phyloP scores from a whole-genome alignment of 148 eudicot species.

The Persicaria maculosa region DNA sequence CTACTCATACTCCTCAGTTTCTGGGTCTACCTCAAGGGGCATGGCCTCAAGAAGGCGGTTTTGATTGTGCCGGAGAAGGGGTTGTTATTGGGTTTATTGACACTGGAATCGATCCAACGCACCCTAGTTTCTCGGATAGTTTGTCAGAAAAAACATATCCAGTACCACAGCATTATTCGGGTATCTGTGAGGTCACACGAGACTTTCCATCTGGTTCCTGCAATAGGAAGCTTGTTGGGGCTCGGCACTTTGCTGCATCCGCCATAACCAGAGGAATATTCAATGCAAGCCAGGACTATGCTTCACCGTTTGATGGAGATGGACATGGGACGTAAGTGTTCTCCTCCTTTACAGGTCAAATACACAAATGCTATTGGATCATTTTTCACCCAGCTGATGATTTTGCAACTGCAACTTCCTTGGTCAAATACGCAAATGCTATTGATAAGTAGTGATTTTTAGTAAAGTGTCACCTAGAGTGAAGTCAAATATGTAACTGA shows the following conservation, averaged over 20 bases:
- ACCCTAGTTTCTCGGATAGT: constrained; percentile 80
- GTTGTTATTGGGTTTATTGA: constrained; percentile 86
- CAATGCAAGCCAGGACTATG: constrained; percentile 83
- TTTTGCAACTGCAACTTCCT: background rate
- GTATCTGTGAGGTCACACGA: constrained; percentile 88
- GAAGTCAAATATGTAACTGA: background rate
- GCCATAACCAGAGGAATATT: constrained; percentile 97
- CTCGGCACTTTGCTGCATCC: constrained; percentile 98
- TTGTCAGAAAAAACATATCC: constrained; percentile 52
- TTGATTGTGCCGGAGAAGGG: constrained; percentile 83
- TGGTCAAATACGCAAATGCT: background rate
- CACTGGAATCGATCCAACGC: constrained; percentile 94
- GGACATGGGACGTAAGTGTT: constrained; percentile 98
- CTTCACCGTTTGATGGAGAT: constrained; percentile 98
- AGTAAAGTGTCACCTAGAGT: constrained; percentile 1
- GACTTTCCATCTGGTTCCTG: constrained; percentile 99
- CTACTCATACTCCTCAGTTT: constrained; percentile 91
- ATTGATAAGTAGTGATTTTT: background rate
- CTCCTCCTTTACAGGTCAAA: constrained; percentile 10
- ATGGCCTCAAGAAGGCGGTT: constrained; percentile 90
- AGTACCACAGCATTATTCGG: constrained; percentile 78
- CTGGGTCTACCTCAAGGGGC: constrained; percentile 93
- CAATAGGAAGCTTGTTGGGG: constrained; percentile 94
- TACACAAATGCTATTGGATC: background rate
- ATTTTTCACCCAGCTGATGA: constrained; percentile 6